Evolutionary conservation across 2,329 filamentous ascomycete species (phyloP), one percentile per base, ranked within the genome.

Genomic region (Cladobotryum protrusum): DNA sequence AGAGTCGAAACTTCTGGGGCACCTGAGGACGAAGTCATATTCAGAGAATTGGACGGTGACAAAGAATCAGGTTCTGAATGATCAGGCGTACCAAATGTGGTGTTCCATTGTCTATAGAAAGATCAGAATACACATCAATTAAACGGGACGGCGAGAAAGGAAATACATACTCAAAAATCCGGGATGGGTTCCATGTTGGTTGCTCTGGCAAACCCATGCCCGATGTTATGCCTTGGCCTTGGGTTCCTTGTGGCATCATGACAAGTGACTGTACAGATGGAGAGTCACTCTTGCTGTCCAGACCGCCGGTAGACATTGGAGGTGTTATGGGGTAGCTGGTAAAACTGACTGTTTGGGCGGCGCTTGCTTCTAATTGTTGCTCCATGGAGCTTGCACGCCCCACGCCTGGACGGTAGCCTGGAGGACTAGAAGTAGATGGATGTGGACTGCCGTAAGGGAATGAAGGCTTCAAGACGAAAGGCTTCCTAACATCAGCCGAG

Each of bases 391-490:
- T 75, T 43, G 69, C 67, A 54, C 71, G 69, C 48, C 69, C 60
- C 56, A 72, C 69, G 54, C 68, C 67, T 56, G 67, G 75, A 67
- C 67, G 77, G 72, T 71, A 82, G 59, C 60, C 71, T 24, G 63
- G 65, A 6, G 85, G 84, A 62, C 81, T 88, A 35, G 85, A 76
- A 56, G 80, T 77, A 59, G 79, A 82, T 55, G 72, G 78, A 59
- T 77, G 81, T 18, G 91, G 88, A 66, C 88, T 93, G 50, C 89
- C 86, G 61, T 91, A 90, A 1, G 90, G 89, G 62, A 96, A 96
- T 45, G 81, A 87, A 3, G 87, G 81, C 67, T 95, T 96, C 52
- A 97, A 72, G 56, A 92, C 87, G 66, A 97, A 97, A 2, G 90
- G 86, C 63, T 89, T 91, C 58, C 79, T 83, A 19, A 77, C 79